Base-by-base conservation (phyloP, 345 rosid genomes). In the Populus davidiana region DNA sequence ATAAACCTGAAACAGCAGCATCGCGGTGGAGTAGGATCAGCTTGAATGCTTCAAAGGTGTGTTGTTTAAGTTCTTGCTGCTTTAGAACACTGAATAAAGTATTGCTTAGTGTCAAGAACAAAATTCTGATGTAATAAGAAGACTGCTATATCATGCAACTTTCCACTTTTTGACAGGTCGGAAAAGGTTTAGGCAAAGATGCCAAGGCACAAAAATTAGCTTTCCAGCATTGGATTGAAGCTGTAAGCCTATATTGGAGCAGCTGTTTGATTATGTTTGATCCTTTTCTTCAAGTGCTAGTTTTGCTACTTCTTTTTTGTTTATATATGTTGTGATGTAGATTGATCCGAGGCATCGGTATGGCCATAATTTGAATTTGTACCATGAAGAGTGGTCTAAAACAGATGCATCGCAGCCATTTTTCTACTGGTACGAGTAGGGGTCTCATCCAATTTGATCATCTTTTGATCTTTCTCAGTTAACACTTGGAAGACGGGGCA, bases 261-360 rank as follows among this genome's bases (percentile, higher is more conserved):
- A 0, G 5, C 18, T 72, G 89, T 87, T 83, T 25, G 14, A 5
- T 66, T 29, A 33, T 27, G 75, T 44, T 31, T 16, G 41, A 29
- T 67, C 31, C 27, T 8, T 69, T 43, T 27, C 44, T n/a, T 77
- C 31, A 5, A 5, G 4, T 17, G n/a, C 71, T 27, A 8, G 52
- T 27, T 47, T 11, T 21, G 39, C 29, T 69, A 27, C 52, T 43
- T 35, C 35, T 50, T 67, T 63, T 54, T 10, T n/a, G 13, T 7
- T 70, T 7, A 12, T 25, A 10, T 7, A 33, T 20, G 17, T 23
- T 61, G 31, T 13, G 63, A 3, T 75, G 73, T 75, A 95, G 99
- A 93, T 95, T 80, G 99, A 95, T 82, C 96, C 99, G 21, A 91
- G 97, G 75, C 98, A 94, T 75, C 91, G 98, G 5, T 94, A 93